These are phyloP conservation scores for Penicillium pancosmium DNA, from an alignment of 495 filamentous ascomycete genomes.

Conservation along the genomic window DNA sequence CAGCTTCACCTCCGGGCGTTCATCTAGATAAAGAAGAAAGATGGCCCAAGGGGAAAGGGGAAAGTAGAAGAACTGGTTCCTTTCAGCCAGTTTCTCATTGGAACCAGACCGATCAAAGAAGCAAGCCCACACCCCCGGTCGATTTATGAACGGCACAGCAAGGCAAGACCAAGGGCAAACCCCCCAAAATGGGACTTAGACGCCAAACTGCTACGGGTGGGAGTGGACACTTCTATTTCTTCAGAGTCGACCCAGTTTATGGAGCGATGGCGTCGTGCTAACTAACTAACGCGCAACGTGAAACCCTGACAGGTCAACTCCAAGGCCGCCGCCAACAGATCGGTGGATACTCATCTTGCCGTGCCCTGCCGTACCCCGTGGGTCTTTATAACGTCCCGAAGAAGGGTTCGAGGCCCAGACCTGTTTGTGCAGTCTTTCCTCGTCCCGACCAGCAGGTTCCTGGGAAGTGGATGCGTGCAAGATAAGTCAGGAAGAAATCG, in stretches of 20 bases:
- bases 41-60: not conserved
- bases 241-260: not conserved
- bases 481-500: not conserved
- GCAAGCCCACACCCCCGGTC: constrained; percentile 17
- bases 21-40: constrained; percentile 29
- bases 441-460: constrained; percentile 7
- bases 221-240: not conserved
- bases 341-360: not conserved
- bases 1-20: constrained; percentile 11
- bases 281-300: not conserved
- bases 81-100: constrained; percentile 25
- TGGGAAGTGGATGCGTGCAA: constrained; percentile 4
- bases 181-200: not conserved
- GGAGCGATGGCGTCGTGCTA: not conserved
- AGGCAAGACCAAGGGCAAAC: not conserved
- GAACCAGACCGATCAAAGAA: constrained; percentile 32
- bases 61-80: constrained; percentile 8
- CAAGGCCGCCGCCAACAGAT: constrained; percentile 8
- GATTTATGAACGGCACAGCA: constrained; percentile 24
- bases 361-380: constrained; percentile 1
- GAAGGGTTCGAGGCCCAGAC: constrained; percentile 1
- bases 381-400: not conserved
- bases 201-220: constrained; percentile 1
- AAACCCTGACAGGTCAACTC: not conserved
- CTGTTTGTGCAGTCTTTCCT: not conserved